A percentile compares a stretch with the other conserved stretches of the same genome.
phyloP scores from a whole-genome alignment of 345 rosid species.

The Erysimum cheiranthoides region DNA sequence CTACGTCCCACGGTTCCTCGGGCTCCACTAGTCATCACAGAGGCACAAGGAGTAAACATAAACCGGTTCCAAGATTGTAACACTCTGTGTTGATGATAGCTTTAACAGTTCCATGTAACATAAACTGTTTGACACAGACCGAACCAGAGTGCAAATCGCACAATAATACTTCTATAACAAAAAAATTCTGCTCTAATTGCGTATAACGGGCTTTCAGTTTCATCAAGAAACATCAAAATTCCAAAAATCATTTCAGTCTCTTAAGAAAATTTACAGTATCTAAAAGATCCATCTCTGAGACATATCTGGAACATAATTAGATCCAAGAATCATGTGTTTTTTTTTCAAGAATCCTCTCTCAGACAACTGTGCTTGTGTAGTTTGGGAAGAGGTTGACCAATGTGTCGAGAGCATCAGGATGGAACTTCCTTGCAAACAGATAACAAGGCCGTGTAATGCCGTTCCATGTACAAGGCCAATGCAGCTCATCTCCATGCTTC shows the following conservation, averaged over 20 bases:
- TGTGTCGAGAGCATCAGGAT: slow-evolving; percentile 68
- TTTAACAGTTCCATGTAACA: not conserved
- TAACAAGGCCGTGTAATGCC: slow-evolving; percentile 91
- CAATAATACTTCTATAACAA: slow-evolving; percentile 19
- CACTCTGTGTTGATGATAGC: not conserved
- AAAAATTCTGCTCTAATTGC: slow-evolving; percentile 32
- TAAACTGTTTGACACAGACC: not conserved
- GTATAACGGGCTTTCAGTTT: slow-evolving; percentile 30
- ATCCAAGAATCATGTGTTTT: slow-evolving; percentile 27
- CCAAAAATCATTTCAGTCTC: slow-evolving; percentile 23
- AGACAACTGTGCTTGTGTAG: slow-evolving; percentile 51
- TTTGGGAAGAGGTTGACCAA: slow-evolving; percentile 77
- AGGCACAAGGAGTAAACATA: not conserved
- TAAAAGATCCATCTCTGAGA: slow-evolving; percentile 27
- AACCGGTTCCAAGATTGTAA: slow-evolving; percentile 15
- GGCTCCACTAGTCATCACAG: slow-evolving; percentile 59
- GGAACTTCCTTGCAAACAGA: slow-evolving; percentile 91
- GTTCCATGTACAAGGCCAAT: slow-evolving; percentile 84
- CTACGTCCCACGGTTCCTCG: slow-evolving; percentile 53
- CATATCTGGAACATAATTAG: slow-evolving; percentile 20
- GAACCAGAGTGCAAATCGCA: not conserved
- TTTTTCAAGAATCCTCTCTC: slow-evolving; percentile 45
- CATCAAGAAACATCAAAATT: slow-evolving; percentile 23
- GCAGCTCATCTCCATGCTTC: slow-evolving; percentile 64
- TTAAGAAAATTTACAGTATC: slow-evolving; percentile 39